These are phyloP conservation scores for Flaveria trinervia DNA, from an alignment of 129 eudicot species.

Conservation along the genomic window DNA sequence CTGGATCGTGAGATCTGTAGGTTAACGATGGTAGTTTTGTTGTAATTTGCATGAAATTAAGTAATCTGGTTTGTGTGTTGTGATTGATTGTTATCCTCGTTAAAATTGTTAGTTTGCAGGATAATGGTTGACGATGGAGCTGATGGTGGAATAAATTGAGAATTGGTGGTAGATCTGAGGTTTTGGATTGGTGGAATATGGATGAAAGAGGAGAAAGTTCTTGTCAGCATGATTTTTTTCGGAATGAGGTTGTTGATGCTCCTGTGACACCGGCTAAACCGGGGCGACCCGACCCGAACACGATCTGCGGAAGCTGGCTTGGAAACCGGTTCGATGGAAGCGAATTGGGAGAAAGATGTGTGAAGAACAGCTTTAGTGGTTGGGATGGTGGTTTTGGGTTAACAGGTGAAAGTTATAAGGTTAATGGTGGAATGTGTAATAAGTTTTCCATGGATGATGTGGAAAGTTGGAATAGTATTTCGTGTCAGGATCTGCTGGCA, in stretches of 20 bases:
- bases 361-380: conserved; percentile 19
- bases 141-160: conserved; percentile 3
- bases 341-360: conserved; percentile 21
- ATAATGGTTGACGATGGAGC: conserved; percentile 16
- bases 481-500: conserved; percentile 57
- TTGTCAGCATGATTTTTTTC: conserved; percentile 30
- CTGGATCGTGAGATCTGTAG: conserved; percentile 42
- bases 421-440: conserved; percentile 8
- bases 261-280: conserved; percentile 72
- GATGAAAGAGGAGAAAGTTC: conserved; percentile 41
- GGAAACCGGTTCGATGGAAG: conserved; percentile 20
- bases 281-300: conserved; percentile 11
- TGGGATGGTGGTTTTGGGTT: conserved; percentile 38
- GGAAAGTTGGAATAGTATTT: conserved; percentile 22
- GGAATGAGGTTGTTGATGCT: conserved; percentile 45
- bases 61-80: background rate
- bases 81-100: background rate
- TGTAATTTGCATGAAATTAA: conserved; percentile 10
- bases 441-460: conserved; percentile 28
- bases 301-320: conserved; percentile 34
- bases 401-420: conserved; percentile 25
- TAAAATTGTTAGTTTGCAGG: conserved; percentile 23
- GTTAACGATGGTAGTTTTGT: background rate
- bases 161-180: conserved; percentile 18
- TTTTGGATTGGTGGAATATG: conserved; percentile 37